A percentile compares a stretch with the other conserved stretches of the same genome.
phyloP scores from a whole-genome alignment of 2,329 filamentous ascomycete species.

The Clonostachys rosea region DNA sequence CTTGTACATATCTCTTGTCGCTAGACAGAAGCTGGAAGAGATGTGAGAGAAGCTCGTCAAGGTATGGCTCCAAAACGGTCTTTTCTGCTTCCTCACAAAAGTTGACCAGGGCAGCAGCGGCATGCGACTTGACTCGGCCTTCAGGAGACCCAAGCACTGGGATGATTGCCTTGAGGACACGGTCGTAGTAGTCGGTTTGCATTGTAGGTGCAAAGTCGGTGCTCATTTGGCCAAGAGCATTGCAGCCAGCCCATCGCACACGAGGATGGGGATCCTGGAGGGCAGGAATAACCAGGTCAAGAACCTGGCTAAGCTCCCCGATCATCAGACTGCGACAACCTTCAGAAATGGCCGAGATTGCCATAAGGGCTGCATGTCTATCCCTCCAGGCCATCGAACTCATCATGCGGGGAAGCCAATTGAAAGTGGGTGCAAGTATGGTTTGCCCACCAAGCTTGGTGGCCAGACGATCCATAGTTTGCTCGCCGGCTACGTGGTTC shows the following conservation, averaged over 20 bases:
- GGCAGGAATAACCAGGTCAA: conserved; percentile 90
- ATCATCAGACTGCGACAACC: conserved; percentile 96
- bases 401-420: conserved; percentile 98
- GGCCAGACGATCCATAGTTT: conserved; percentile 95
- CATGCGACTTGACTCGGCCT: conserved; percentile 92
- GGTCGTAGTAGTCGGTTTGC: conserved; percentile 91
- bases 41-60: conserved; percentile 80
- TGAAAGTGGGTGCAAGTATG: conserved; percentile 90
- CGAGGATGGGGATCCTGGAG: conserved; percentile 86
- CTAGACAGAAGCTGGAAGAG: conserved; percentile 86
- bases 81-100: conserved; percentile 99
- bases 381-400: conserved; percentile 91
- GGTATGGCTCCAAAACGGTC: conserved; percentile 83
- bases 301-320: conserved; percentile 86
- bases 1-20: conserved; percentile 93
- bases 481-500: conserved; percentile 96
- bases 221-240: conserved; percentile 99
- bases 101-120: conserved; percentile 95
- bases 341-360: conserved; percentile 96
- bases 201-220: conserved; percentile 97
- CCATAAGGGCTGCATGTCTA: conserved; percentile 95
- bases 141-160: conserved; percentile 87
- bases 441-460: conserved; percentile 95
- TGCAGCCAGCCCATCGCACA: conserved; percentile 96
- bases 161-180: conserved; percentile 85